A percentile compares a stretch with the other conserved stretches of the same genome.
phyloP scores from a whole-genome alignment of 345 rosid species.

The Melaleuca alternifolia region DNA sequence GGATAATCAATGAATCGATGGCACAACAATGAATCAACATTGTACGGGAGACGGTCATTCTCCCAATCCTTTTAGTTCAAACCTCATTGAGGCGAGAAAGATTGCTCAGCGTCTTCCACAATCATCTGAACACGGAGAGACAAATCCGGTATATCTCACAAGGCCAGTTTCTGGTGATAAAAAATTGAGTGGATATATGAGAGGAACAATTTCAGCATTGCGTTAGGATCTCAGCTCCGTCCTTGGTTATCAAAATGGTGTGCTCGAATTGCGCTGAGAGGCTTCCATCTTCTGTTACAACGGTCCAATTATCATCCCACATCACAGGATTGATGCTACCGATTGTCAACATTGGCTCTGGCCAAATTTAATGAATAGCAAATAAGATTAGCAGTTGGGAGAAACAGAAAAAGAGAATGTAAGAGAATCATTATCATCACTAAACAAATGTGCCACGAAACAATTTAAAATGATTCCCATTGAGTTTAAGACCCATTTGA shows the following conservation, averaged over 20 bases:
- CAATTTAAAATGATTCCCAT: neutral
- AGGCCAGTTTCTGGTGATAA: neutral
- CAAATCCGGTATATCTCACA: neutral
- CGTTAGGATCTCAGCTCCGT: conserved; percentile 87
- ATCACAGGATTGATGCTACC: conserved; percentile 70
- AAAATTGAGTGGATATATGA: neutral
- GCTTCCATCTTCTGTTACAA: conserved; percentile 82
- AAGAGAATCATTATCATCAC: neutral
- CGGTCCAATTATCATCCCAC: conserved; percentile 95
- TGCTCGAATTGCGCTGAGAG: conserved; percentile 92
- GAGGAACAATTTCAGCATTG: conserved; percentile 19
- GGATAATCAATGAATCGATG: neutral
- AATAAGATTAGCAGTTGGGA: neutral
- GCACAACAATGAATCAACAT: neutral
- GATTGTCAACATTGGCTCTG: conserved; percentile 88
- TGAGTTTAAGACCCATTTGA: neutral
- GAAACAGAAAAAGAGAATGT: neutral
- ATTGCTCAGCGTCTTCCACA: neutral
- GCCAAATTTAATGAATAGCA: neutral
- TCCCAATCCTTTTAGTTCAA: neutral
- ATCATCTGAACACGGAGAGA: neutral
- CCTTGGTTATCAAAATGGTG: conserved; percentile 69
- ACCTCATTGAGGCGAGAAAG: neutral
- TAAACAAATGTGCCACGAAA: neutral
- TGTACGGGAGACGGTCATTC: neutral